Evolutionary conservation across 1,139 yeast genomes (phyloP).

Genomic region (Yamadazyma blattariae): DNA sequence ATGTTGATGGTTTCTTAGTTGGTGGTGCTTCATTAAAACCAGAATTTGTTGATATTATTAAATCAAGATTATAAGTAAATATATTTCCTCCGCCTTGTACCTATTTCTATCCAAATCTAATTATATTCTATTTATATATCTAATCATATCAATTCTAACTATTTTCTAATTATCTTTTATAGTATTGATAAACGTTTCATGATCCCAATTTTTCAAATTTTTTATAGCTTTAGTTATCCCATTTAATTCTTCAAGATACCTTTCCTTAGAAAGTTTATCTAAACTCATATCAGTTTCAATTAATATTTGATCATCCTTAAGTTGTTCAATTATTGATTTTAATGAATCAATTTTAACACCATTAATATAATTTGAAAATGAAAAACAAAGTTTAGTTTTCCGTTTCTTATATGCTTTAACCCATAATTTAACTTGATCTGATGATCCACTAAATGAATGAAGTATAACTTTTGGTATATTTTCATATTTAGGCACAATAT

Average conservation of each 20-base stretch:
- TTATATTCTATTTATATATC: neutral
- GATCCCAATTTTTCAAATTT: conserved; percentile 5
- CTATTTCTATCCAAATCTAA: neutral
- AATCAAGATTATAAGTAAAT: conserved; percentile 68
- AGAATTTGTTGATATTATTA: conserved; percentile 92
- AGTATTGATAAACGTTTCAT: neutral
- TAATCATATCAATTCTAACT: neutral
- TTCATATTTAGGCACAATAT: conserved; percentile 28
- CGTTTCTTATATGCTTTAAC: conserved; percentile 23
- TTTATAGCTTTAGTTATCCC: conserved; percentile 14
- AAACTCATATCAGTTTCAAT: conserved; percentile 38
- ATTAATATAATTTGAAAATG: conserved; percentile 65
- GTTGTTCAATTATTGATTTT: conserved; percentile 19
- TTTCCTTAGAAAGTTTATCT: conserved; percentile 20
- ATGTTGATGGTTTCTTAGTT: conserved; percentile 97
- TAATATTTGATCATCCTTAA: conserved; percentile 26
- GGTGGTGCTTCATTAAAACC: conserved; percentile 99
- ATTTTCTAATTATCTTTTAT: neutral
- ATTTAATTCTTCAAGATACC: conserved; percentile 18
- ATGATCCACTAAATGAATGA: conserved; percentile 86
- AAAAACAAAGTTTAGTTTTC: conserved; percentile 38
- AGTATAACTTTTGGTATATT: conserved; percentile 47
- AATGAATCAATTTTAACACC: conserved; percentile 27
- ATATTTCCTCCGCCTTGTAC: neutral
- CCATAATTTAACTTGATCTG: conserved; percentile 63